These are phyloP conservation scores for Verticillium klebahnii DNA, from an alignment of 2,329 filamentous ascomycete genomes.

Conservation along the genomic window DNA sequence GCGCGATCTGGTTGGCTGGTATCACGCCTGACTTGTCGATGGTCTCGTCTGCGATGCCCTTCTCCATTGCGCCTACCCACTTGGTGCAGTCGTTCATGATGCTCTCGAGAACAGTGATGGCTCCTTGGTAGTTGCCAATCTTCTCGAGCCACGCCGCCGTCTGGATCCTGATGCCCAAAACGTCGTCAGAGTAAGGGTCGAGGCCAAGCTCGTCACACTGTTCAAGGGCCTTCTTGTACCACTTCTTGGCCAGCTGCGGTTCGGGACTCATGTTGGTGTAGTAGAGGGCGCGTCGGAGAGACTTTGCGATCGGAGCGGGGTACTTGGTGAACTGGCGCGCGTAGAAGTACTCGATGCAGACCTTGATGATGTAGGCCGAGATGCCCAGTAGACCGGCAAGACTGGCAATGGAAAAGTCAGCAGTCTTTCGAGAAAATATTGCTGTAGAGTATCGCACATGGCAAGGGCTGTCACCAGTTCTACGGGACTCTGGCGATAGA, in stretches of 20 bases:
- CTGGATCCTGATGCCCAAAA: slow-evolving; percentile 83
- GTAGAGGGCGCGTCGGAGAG: slow-evolving; percentile 79
- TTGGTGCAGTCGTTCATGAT: slow-evolving; percentile 63
- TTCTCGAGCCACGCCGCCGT: slow-evolving; percentile 77
- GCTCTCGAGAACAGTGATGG: slow-evolving; percentile 75
- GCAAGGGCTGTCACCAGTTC: slow-evolving; percentile 37
- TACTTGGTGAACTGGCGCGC: slow-evolving; percentile 50
- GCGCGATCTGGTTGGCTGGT: slow-evolving; percentile 7
- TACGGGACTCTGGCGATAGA: slow-evolving; percentile 37
- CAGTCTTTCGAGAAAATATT: background rate
- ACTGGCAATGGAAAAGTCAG: slow-evolving; percentile 23
- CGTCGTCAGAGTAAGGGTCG: slow-evolving; percentile 87
- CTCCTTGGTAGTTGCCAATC: slow-evolving; percentile 62
- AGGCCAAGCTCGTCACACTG: slow-evolving; percentile 69
- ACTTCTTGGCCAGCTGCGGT: slow-evolving; percentile 71
- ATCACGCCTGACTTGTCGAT: slow-evolving; percentile 34
- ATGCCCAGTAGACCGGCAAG: slow-evolving; percentile 26
- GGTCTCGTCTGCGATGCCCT: slow-evolving; percentile 41
- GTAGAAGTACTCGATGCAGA: slow-evolving; percentile 54
- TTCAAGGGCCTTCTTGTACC: slow-evolving; percentile 75
- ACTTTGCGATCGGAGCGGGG: slow-evolving; percentile 68
- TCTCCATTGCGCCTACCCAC: slow-evolving; percentile 54
- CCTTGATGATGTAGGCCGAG: slow-evolving; percentile 31
- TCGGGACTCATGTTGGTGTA: slow-evolving; percentile 76
- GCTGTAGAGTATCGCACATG: slow-evolving; percentile 25